These are phyloP conservation scores for Bocquillonia castaneifolia DNA, from an alignment of 441 rosid genomes.

Conservation along the genomic window DNA sequence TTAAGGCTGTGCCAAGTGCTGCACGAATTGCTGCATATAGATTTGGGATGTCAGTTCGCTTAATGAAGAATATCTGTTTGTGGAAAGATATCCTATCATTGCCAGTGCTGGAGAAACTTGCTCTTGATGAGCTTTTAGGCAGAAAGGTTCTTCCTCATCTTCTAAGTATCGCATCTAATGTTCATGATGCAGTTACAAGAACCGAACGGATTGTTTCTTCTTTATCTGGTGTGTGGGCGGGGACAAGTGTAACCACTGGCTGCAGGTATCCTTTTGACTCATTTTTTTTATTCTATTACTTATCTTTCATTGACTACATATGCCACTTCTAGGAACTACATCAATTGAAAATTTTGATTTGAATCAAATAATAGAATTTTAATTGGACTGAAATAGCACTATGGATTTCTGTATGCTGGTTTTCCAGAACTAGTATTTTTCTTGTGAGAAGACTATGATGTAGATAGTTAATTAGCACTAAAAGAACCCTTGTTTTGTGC, in stretches of 20 bases:
- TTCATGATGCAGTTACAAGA: conserved; percentile 86
- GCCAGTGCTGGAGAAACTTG: conserved; percentile 77
- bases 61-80: conserved; percentile 80
- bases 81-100: conserved; percentile 85
- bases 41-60: conserved; percentile 79
- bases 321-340: not conserved
- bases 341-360: not conserved
- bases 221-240: conserved; percentile 77
- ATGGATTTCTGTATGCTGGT: not conserved
- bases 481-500: not conserved
- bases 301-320: not conserved
- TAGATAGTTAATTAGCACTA: not conserved
- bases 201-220: conserved; percentile 75
- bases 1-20: conserved; percentile 83
- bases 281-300: not conserved
- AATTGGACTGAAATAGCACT: not conserved
- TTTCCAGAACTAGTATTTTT: not conserved
- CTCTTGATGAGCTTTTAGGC: conserved; percentile 70
- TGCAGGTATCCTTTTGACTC: conserved; percentile 42
- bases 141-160: conserved; percentile 82
- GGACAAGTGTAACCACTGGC: conserved; percentile 49
- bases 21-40: conserved; percentile 75
- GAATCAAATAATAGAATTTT: no score
- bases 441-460: not conserved
- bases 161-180: conserved; percentile 61